A percentile compares a stretch with the other conserved stretches of the same genome.
Conservation (phyloP, 306 rosid species). For the Cicer cuneatum region DNA sequence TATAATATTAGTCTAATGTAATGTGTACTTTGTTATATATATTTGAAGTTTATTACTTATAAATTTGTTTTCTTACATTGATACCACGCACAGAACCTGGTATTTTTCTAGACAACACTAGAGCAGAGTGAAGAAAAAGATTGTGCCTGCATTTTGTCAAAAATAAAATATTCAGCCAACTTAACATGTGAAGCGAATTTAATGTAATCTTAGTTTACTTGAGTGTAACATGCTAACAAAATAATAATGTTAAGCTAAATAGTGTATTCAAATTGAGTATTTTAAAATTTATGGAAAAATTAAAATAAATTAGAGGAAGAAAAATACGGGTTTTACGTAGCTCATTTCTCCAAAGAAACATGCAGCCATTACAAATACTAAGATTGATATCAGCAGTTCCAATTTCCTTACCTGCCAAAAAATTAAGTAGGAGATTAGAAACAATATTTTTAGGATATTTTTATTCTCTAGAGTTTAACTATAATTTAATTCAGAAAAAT, state of each 20-base stretch:
- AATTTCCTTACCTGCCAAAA: slow-evolving; percentile 67
- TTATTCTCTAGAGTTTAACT: not conserved
- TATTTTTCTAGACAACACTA: slow-evolving; percentile 80
- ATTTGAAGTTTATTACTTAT: not conserved
- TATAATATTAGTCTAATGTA: not conserved
- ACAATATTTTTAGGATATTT: not conserved
- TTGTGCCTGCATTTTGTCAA: slow-evolving; percentile 69
- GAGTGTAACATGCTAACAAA: too few species aligned
- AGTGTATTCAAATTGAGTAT: too few species aligned
- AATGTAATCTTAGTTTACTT: not conserved
- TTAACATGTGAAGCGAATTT: not conserved
- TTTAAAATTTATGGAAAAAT: too few species aligned
- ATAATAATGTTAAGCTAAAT: too few species aligned
- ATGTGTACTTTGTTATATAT: not conserved
- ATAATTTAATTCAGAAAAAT: not conserved
- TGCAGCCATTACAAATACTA: slow-evolving; percentile 77
- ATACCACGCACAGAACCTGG: slow-evolving; percentile 74
- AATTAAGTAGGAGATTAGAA: not conserved
- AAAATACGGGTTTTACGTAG: slow-evolving; percentile 84
- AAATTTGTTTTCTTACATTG: slow-evolving; percentile 60
- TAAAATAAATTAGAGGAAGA: not conserved
- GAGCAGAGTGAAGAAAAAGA: slow-evolving; percentile 93
- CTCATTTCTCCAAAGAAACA: slow-evolving; percentile 92
- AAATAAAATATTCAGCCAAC: not conserved
- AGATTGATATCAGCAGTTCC: slow-evolving; percentile 65